Conservation (phyloP, 2,329 filamentous ascomycete species). For the Pestalotiopsis fici region DNA sequence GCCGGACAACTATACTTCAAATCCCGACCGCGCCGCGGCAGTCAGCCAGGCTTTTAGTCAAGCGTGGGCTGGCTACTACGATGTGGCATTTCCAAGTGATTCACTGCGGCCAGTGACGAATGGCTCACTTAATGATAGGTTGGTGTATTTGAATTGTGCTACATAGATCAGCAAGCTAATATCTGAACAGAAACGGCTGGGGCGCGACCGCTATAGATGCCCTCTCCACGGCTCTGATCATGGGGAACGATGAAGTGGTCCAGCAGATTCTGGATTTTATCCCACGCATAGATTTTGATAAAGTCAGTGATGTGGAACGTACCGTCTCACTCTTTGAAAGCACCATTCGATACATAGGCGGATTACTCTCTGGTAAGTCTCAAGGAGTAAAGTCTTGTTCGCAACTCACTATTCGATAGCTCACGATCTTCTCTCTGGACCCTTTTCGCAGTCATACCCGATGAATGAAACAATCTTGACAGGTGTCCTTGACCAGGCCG, state of each 20-base stretch:
- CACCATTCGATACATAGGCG: slow-evolving; percentile 84
- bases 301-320: slow-evolving; percentile 45
- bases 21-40: slow-evolving; percentile 51
- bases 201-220: slow-evolving; percentile 82
- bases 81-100: slow-evolving; percentile 77
- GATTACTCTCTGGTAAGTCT: slow-evolving; percentile 68
- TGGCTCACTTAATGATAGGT: no score
- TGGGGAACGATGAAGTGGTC: slow-evolving; percentile 69
- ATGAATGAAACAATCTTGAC: slow-evolving; percentile 49
- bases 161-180: no score
- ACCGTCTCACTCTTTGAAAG: slow-evolving; percentile 82
- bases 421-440: slow-evolving; percentile 73
- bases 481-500: slow-evolving; percentile 65
- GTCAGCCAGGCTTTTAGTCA: slow-evolving; percentile 69
- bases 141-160: no score
- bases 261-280: slow-evolving; percentile 72
- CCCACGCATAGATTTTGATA: slow-evolving; percentile 68
- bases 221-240: slow-evolving; percentile 76
- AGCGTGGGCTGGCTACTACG: slow-evolving; percentile 73
- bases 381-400: not conserved
- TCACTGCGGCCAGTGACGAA: slow-evolving; percentile 52
- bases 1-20: slow-evolving; percentile 14
- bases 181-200: slow-evolving; percentile 80
- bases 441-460: slow-evolving; percentile 51
- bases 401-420: slow-evolving; percentile 34